A percentile compares a stretch with the other conserved stretches of the same genome.
phyloP scores from a whole-genome alignment of 2,329 filamentous ascomycete species.

The Pseudopyrenochaeta lycopersici region DNA sequence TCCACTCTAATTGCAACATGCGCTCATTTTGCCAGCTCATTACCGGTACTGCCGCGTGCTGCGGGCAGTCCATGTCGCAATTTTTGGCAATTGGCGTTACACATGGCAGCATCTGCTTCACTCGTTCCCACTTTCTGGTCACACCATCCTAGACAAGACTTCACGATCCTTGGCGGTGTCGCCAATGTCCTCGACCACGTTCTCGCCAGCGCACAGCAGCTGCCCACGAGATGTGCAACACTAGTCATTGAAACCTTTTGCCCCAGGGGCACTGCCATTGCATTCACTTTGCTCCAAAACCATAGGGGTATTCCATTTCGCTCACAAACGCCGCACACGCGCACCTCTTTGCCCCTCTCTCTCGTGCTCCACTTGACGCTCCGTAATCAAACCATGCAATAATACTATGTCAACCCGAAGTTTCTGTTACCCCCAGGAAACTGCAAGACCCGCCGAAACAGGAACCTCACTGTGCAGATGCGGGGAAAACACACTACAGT shows the following conservation, averaged over 20 bases:
- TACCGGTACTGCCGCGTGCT: conserved; percentile 10
- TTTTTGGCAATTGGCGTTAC: conserved; percentile 28
- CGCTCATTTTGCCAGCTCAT: conserved; percentile 5
- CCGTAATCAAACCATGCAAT: conserved; percentile 23
- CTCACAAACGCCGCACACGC: conserved; percentile 47
- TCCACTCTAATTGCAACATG: conserved; percentile 1
- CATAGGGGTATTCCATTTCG: conserved; percentile 45
- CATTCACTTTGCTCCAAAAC: conserved; percentile 34
- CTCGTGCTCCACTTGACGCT: conserved; percentile 12
- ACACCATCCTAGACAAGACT: conserved; percentile 27
- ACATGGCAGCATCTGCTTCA: conserved; percentile 15
- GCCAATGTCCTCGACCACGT: background rate
- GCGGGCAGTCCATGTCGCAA: conserved; percentile 25
- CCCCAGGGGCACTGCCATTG: conserved; percentile 10
- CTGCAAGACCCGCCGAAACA: conserved; percentile 30
- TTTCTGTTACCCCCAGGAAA: conserved; percentile 30
- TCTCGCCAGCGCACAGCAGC: background rate
- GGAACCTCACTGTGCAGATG: conserved; percentile 37
- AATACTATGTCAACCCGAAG: conserved; percentile 33
- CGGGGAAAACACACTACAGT: conserved; percentile 46
- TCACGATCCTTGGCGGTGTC: conserved; percentile 43
- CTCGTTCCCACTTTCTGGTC: conserved; percentile 12
- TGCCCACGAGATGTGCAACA: conserved; percentile 1
- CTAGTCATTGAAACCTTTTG: conserved; percentile 10
- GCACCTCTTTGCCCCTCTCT: conserved; percentile 15